These are phyloP conservation scores for Diutina catenulata DNA, from an alignment of 1,139 yeast genomes.

Conservation along the genomic window DNA sequence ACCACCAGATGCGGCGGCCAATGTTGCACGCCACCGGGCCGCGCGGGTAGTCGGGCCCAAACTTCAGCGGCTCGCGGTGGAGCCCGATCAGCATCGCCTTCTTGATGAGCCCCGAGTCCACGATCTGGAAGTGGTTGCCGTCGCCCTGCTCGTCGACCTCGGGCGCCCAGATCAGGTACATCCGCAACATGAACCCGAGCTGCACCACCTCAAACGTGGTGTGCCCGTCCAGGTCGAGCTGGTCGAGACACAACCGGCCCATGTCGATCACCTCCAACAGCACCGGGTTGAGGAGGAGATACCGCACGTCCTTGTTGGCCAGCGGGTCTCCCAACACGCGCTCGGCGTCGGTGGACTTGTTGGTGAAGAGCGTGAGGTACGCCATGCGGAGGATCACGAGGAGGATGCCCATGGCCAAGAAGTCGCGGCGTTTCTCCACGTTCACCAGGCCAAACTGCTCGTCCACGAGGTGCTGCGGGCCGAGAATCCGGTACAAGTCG, in stretches of 20 bases:
- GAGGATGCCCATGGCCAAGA: conserved; percentile 15
- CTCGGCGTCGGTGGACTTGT: too few species aligned
- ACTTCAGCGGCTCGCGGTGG: conserved; percentile 7
- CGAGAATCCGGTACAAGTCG: conserved; percentile 14
- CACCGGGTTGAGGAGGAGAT: conserved; percentile 26
- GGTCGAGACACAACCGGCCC: conserved; percentile 18
- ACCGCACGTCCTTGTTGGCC: conserved; percentile 17
- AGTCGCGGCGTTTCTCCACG: conserved; percentile 14
- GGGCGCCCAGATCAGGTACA: conserved; percentile 10
- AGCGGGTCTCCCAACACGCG: too few species aligned
- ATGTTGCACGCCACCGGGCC: conserved; percentile 8
- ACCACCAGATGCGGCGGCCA: conserved; percentile 11
- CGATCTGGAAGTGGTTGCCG: conserved; percentile 11
- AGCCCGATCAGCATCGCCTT: conserved; percentile 4
- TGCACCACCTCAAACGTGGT: conserved; percentile 12
- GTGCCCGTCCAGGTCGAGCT: conserved; percentile 23
- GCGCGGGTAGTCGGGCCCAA: conserved; percentile 6
- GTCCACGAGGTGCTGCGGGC: conserved; percentile 10
- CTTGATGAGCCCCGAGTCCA: conserved; percentile 4
- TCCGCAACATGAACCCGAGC: conserved; percentile 9
- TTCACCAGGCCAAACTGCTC: conserved; percentile 10
- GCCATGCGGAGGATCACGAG: conserved; percentile 15
- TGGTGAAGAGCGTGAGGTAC: conserved; percentile 15
- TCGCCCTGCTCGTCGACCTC: conserved; percentile 10
- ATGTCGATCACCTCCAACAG: conserved; percentile 21